phyloP scores from a whole-genome alignment of 139 green algal genomes.

The Coccomyxa sp. region DNA sequence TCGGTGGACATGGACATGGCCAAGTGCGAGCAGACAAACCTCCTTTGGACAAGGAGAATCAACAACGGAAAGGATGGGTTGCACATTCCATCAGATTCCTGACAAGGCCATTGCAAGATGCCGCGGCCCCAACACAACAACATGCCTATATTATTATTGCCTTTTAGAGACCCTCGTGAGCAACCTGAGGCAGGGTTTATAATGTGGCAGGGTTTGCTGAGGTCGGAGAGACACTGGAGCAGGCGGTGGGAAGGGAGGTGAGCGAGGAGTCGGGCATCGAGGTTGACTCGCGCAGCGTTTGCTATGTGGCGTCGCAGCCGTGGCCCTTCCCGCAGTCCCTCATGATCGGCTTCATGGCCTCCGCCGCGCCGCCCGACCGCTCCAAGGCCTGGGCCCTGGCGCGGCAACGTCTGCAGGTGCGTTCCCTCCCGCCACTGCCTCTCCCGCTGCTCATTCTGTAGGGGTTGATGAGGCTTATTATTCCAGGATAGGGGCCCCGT shows the following conservation, averaged over 20 bases:
- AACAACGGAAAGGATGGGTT: too few species aligned
- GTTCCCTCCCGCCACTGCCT: too few species aligned
- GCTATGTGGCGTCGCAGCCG: conserved; percentile 71
- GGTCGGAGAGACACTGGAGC: conserved; percentile 78
- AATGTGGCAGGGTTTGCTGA: conserved; percentile 68
- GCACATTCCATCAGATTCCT: too few species aligned
- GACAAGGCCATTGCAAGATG: too few species aligned
- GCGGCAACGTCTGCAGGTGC: too few species aligned
- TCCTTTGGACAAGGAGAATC: not conserved
- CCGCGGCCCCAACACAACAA: too few species aligned
- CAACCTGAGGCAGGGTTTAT: not conserved
- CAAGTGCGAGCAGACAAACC: not conserved
- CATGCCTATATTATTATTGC: too few species aligned
- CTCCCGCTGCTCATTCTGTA: too few species aligned
- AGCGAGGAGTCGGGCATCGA: conserved; percentile 55
- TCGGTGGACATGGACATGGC: not conserved
- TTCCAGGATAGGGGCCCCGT: too few species aligned
- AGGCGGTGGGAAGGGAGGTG: conserved; percentile 67
- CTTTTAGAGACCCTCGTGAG: too few species aligned
- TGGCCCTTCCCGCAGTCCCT: conserved; percentile 84
- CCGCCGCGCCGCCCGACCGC: not conserved
- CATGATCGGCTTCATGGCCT: conserved; percentile 75
- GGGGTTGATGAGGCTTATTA: too few species aligned
- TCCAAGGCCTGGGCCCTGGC: not conserved
- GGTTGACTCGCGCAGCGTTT: conserved; percentile 30